These are phyloP conservation scores for Pseudoscleropodium purum DNA, from an alignment of 225 moss, liverwort and hornwort genomes.

Conservation along the genomic window DNA sequence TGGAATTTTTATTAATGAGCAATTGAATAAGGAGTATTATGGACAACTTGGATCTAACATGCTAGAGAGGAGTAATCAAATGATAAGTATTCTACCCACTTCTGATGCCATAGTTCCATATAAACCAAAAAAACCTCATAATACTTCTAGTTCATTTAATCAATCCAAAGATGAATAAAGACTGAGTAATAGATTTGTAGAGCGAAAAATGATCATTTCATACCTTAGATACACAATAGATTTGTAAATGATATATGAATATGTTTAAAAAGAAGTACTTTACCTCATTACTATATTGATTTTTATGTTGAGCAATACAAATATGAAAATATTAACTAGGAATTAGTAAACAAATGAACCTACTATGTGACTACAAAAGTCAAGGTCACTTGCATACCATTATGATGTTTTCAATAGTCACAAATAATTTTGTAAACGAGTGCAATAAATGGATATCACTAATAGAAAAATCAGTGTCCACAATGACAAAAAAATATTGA, in stretches of 20 bases:
- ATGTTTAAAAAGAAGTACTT: too few species aligned
- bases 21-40: not conserved
- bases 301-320: not conserved
- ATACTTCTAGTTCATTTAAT: too few species aligned
- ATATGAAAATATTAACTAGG: not conserved
- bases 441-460: not conserved
- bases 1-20: not conserved
- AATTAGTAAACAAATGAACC: too few species aligned
- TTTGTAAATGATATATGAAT: not conserved
- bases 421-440: not conserved
- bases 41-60: not conserved
- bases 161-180: not conserved
- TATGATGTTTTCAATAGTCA: not conserved
- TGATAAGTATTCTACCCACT: not conserved
- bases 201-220: not conserved
- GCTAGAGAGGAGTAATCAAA: not conserved
- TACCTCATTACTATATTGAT: not conserved
- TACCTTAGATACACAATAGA: not conserved
- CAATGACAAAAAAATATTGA: too few species aligned
- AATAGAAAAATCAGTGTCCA: too few species aligned
- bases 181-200: not conserved
- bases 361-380: not conserved
- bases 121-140: too few species aligned
- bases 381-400: not conserved
- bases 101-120: fast-evolving